Conservation (phyloP, 2,329 filamentous ascomycete species). For the Trichoderma sp. region DNA sequence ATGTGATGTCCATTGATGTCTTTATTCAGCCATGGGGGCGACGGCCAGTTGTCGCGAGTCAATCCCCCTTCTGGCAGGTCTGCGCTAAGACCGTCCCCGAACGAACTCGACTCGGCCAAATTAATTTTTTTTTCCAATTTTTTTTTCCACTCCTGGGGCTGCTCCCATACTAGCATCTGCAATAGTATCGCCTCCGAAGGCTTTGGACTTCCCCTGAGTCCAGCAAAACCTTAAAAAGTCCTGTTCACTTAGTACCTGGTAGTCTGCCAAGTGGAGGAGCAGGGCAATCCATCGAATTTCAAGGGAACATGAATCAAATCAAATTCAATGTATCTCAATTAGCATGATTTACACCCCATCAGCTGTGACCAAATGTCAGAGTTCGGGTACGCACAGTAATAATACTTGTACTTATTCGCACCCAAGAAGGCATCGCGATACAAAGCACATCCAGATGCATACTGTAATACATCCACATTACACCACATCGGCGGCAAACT, state of each 20-base stretch:
- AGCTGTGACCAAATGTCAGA: neutral
- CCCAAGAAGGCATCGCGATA: neutral
- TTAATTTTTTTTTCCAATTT: neutral
- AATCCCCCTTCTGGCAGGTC: slow-evolving; percentile 7
- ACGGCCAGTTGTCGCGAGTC: neutral
- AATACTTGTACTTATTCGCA: neutral
- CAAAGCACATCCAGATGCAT: neutral
- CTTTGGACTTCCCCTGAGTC: slow-evolving; percentile 1
- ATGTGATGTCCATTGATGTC: neutral
- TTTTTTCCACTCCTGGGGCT: neutral
- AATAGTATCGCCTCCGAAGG: neutral
- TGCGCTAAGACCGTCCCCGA: neutral
- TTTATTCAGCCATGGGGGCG: neutral
- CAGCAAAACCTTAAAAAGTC: neutral
- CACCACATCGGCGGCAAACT: neutral
- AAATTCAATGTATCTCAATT: neutral
- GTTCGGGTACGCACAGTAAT: neutral
- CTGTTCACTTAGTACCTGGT: neutral
- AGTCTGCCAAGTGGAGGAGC: neutral
- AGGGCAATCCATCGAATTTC: neutral
- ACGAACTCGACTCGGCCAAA: slow-evolving; percentile 6
- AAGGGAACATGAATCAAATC: no score
- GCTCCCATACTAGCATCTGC: neutral
- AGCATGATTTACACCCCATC: neutral
- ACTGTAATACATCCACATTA: no score